Evolutionary conservation across 1,284 basidiomycete species (phyloP).

Genomic region (Sporisorium scitamineum): DNA sequence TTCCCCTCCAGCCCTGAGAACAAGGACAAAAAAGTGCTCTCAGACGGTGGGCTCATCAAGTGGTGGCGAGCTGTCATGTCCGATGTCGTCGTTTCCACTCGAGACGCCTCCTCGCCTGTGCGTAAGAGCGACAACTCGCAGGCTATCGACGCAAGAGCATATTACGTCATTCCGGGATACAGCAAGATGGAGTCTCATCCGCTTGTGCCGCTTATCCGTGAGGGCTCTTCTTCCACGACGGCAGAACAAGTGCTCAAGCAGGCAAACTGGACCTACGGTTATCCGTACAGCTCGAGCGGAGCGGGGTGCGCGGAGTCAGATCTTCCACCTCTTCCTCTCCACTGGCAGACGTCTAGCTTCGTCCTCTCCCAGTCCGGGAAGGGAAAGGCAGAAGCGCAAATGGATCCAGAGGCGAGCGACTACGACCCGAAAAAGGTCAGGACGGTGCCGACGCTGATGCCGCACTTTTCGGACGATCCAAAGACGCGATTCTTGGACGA

Average conservation of each 20-base stretch:
- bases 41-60: slow-evolving; percentile 82
- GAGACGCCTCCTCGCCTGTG: slow-evolving; percentile 7
- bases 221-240: background rate
- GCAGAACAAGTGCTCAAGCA: slow-evolving; percentile 7
- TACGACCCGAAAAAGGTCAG: slow-evolving; percentile 35
- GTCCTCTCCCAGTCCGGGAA: background rate
- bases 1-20: slow-evolving; percentile 90
- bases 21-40: slow-evolving; percentile 78
- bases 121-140: slow-evolving; percentile 3
- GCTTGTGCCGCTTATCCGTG: slow-evolving; percentile 53
- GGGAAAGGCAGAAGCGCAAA: slow-evolving; percentile 5
- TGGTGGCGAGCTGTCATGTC: slow-evolving; percentile 82
- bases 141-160: slow-evolving; percentile 46
- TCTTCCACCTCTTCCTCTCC: slow-evolving; percentile 58
- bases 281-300: slow-evolving; percentile 59
- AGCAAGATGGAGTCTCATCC: slow-evolving; percentile 56
- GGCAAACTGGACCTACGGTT: slow-evolving; percentile 62
- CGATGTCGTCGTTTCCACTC: slow-evolving; percentile 37
- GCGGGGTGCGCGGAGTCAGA: slow-evolving; percentile 1
- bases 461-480: slow-evolving; percentile 68
- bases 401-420: slow-evolving; percentile 10
- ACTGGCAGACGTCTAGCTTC: slow-evolving; percentile 35
- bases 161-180: slow-evolving; percentile 65
- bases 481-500: slow-evolving; percentile 68
- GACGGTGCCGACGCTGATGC: slow-evolving; percentile 62